These are phyloP conservation scores for Prunella vulgaris DNA, from an alignment of 257 asterid species.

Conservation along the genomic window DNA sequence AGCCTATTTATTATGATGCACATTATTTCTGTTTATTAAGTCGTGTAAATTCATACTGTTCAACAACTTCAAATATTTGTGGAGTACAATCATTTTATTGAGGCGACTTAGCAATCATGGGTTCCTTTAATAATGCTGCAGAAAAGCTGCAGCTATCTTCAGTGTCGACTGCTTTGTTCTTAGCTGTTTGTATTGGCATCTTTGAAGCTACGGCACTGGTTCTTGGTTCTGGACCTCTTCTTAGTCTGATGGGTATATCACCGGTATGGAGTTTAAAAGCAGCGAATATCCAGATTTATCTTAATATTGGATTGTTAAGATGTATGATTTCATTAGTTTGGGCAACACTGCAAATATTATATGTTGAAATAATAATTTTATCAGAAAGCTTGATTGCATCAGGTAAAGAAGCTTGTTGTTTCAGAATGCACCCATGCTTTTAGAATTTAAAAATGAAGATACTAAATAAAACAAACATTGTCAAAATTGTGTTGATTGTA, in stretches of 20 bases:
- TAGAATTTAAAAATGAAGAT: neutral
- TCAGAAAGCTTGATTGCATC: neutral
- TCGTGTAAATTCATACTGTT: neutral
- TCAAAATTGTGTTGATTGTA: neutral
- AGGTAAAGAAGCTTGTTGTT: neutral
- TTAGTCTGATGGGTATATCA: slow-evolving; percentile 83
- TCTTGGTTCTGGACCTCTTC: slow-evolving; percentile 84
- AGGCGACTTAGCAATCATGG: slow-evolving; percentile 13
- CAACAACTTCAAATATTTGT: neutral
- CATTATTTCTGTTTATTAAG: neutral
- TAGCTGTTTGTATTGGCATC: slow-evolving; percentile 85
- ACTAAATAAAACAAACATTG: neutral
- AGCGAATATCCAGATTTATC: neutral
- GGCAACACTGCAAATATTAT: neutral
- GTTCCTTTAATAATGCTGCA: slow-evolving; percentile 21
- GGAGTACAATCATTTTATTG: neutral
- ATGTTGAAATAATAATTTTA: neutral
- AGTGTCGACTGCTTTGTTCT: slow-evolving; percentile 80
- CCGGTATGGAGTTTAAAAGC: slow-evolving; percentile 41
- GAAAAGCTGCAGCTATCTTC: slow-evolving; percentile 76
- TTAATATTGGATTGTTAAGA: neutral
- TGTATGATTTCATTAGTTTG: neutral
- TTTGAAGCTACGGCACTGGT: slow-evolving; percentile 72
- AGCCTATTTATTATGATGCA: neutral
- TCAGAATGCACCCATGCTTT: neutral